Evolutionary conservation across 2,329 filamentous ascomycete genomes (phyloP).

Genomic region (Penicillium decumbens): DNA sequence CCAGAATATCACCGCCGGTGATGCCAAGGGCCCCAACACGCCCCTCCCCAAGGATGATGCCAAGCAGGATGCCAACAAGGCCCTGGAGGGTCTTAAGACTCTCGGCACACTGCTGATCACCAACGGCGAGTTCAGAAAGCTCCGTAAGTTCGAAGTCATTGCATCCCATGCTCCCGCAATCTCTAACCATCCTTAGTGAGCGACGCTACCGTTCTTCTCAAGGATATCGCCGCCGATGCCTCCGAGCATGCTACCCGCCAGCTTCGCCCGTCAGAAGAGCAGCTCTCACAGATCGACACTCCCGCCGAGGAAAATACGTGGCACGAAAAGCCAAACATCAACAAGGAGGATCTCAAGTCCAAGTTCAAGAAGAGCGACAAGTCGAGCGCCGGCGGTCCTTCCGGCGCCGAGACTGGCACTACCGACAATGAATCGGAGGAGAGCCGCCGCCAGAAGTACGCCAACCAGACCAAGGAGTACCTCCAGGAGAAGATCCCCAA

Average conservation of each 20-base stretch:
- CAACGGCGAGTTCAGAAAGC: constrained; percentile 93
- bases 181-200: constrained; percentile 52
- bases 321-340: constrained; percentile 79
- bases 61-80: constrained; percentile 77
- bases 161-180: not conserved
- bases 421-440: constrained; percentile 50
- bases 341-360: constrained; percentile 63
- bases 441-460: constrained; percentile 36
- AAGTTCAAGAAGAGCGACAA: constrained; percentile 55
- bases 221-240: constrained; percentile 88
- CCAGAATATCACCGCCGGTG: constrained; percentile 63
- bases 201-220: constrained; percentile 73
- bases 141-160: constrained; percentile 55
- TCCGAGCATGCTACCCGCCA: constrained; percentile 70
- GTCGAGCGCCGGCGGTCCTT: constrained; percentile 48
- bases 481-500: constrained; percentile 80
- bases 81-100: constrained; percentile 77
- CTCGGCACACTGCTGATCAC: constrained; percentile 85
- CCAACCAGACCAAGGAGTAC: constrained; percentile 61
- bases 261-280: constrained; percentile 73
- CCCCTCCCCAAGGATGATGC: constrained; percentile 72
- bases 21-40: constrained; percentile 57
- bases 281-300: constrained; percentile 70
- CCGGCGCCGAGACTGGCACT: constrained; percentile 44
- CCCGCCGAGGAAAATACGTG: constrained; percentile 87